Percentiles rank a stretch among this genome's conserved stretches.
These are phyloP conservation scores for Calycina herbarum DNA, from an alignment of 2,329 filamentous ascomycete species.

Conservation along the genomic window DNA sequence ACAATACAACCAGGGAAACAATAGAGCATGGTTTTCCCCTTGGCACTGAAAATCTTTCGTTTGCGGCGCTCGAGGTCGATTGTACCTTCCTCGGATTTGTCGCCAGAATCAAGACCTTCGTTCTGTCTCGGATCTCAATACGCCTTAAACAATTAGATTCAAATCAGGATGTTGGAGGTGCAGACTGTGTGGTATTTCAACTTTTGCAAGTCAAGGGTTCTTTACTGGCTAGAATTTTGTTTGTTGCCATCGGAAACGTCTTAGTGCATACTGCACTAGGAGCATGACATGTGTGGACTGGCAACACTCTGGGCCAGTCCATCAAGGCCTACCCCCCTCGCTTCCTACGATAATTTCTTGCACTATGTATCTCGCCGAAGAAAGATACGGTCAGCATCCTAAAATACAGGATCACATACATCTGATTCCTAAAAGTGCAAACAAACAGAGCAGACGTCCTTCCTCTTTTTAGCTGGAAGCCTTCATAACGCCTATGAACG, in stretches of 20 bases:
- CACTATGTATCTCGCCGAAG: not conserved
- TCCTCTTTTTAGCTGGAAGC: not conserved
- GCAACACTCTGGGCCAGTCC: not conserved
- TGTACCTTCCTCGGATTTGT: not conserved
- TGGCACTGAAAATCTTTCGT: not conserved
- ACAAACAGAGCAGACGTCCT: not conserved
- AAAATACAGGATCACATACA: not conserved
- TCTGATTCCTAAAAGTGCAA: not conserved
- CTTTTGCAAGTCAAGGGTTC: not conserved
- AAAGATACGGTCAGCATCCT: slow-evolving; percentile 1
- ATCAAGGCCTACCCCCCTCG: not conserved
- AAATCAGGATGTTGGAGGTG: not conserved
- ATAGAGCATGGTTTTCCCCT: not conserved
- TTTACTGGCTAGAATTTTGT: not conserved
- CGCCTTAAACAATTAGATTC: not conserved
- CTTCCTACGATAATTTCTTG: not conserved
- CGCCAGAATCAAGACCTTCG: not conserved
- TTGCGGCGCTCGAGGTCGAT: too few species aligned
- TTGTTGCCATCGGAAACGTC: not conserved
- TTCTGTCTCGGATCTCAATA: not conserved
- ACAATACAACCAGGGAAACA: not conserved
- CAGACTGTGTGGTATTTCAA: not conserved
- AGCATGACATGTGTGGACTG: not conserved
- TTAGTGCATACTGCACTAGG: not conserved
- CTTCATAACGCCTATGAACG: not conserved